Evolutionary conservation across 1,284 basidiomycete species (phyloP), one percentile per base, ranked within the genome.

Genomic region (Apiotrichum gracile): DNA sequence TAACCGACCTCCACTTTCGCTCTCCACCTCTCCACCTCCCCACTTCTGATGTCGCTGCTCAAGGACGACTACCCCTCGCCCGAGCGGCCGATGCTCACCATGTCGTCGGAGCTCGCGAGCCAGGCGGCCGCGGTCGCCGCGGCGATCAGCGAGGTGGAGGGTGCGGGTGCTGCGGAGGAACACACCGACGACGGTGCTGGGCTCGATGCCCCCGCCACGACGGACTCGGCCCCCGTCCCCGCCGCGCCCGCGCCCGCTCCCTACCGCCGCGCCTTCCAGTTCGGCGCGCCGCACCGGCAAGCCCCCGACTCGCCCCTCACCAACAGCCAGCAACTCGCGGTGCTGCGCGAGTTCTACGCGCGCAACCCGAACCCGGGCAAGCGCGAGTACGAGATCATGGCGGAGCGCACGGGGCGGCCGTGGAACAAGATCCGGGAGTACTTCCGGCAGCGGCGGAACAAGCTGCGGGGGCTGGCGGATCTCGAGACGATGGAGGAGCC

Each of bases 401-500:
- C 68, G 1, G 63, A 65, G 47, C 56, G 57, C 31, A 73, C 71
- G 5, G 71, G 69, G 1, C 31, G 71, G 52, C 62, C 64, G 5
- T 72, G 66, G 67, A 65, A 55, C 38, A 72, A 69, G 56, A 68
- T 73, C 41, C 46, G 69, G 22, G 69, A 73, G 56, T 73, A 73
- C 57, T 73, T 73, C 43, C 50, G 71, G 43, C 71, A 73, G 44
- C 42, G 71, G 29, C 47, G 71, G 40, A 70, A 72, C 54, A 72
- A 73, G 62, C 50, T 70, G 46, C 60, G 71, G 44, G 71, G 71
- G 0, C 41, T 73, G 29, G 65, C 53, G 7, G 64, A 65, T 34
- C 39, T 73, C 33, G 71, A 72, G 38, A 47, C 24, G 5, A 69
- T 72, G 68, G 63, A 68, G 45, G 71, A 73, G 50, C 71, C 71